These are phyloP conservation scores for Wolfiporia cocos DNA, from an alignment of 1,284 basidiomycete genomes.

Conservation along the genomic window DNA sequence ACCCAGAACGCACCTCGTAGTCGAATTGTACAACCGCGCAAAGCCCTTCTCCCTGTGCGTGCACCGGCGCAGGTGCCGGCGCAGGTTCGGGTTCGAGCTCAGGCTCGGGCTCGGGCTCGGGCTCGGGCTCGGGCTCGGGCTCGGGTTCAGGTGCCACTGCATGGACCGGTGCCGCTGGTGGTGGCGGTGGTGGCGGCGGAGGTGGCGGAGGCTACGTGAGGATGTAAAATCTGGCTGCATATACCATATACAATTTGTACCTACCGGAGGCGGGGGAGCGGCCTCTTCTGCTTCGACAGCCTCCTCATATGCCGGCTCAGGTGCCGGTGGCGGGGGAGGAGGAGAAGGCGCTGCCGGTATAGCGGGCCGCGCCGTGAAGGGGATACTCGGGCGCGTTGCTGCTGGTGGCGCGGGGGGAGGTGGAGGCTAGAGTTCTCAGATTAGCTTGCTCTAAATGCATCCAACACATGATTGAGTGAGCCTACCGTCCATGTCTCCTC, in stretches of 20 bases:
- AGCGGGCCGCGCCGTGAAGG: too few species aligned
- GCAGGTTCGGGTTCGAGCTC: slow-evolving; percentile 22
- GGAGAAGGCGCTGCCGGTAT: slow-evolving; percentile 29
- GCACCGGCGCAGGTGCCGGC: slow-evolving; percentile 21
- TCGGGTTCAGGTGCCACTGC: slow-evolving; percentile 32
- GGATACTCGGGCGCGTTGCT: slow-evolving; percentile 24
- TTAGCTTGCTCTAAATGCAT: too few species aligned
- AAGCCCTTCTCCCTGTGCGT: slow-evolving; percentile 39
- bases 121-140: slow-evolving; percentile 37
- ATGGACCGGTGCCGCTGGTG: slow-evolving; percentile 27
- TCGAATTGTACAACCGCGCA: slow-evolving; percentile 69
- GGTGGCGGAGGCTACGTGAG: slow-evolving; percentile 2
- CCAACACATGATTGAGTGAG: too few species aligned
- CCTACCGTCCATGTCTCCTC: slow-evolving; percentile 17
- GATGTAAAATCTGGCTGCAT: background rate
- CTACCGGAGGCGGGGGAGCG: slow-evolving; percentile 11
- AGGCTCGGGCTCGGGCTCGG: slow-evolving; percentile 35
- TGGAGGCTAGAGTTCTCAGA: slow-evolving; percentile 19
- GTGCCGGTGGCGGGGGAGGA: slow-evolving; percentile 28
- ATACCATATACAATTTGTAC: background rate
- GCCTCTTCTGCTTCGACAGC: slow-evolving; percentile 20
- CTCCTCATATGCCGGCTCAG: slow-evolving; percentile 10
- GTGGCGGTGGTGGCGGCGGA: slow-evolving; percentile 20
- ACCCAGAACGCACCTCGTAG: slow-evolving; percentile 53
- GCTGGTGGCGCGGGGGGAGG: slow-evolving; percentile 30